Evolutionary conservation across 2,329 filamentous ascomycete genomes (phyloP).

Genomic region (Aspergillus melleus): DNA sequence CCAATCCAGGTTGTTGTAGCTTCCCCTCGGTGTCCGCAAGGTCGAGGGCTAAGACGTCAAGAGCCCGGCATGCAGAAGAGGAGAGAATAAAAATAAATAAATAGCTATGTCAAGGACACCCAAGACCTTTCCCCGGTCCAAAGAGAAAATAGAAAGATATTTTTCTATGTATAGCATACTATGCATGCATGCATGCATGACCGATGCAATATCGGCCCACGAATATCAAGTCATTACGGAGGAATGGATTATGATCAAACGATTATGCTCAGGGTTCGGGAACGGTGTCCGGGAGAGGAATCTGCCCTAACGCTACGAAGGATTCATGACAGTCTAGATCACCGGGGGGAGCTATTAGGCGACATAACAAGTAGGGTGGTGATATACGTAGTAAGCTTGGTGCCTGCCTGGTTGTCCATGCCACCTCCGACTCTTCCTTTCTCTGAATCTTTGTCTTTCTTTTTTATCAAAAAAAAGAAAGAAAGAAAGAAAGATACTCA

Average conservation of each 20-base stretch:
- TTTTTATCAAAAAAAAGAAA: too few relatives aligned
- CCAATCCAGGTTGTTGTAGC: background rate
- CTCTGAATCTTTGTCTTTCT: background rate
- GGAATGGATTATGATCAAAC: background rate
- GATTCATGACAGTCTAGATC: background rate
- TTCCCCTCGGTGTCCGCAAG: background rate
- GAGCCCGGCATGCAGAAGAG: background rate
- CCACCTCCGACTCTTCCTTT: background rate
- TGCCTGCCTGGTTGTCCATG: too few relatives aligned
- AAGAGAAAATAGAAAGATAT: background rate
- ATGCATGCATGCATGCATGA: background rate
- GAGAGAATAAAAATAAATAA: background rate
- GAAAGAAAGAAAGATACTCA: too few relatives aligned
- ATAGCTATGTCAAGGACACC: background rate
- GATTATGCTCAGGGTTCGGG: background rate
- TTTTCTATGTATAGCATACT: background rate
- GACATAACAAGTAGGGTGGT: background rate
- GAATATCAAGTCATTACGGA: too few relatives aligned
- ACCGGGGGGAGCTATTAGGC: background rate
- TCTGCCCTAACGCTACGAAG: background rate
- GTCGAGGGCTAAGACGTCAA: too few relatives aligned
- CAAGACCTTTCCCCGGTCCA: background rate
- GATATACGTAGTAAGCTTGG: background rate
- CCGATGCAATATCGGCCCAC: background rate
- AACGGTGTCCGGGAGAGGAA: background rate